Evolutionary conservation across 177 flowering plant species (phyloP).

Genomic region (Vitis hybrid): DNA sequence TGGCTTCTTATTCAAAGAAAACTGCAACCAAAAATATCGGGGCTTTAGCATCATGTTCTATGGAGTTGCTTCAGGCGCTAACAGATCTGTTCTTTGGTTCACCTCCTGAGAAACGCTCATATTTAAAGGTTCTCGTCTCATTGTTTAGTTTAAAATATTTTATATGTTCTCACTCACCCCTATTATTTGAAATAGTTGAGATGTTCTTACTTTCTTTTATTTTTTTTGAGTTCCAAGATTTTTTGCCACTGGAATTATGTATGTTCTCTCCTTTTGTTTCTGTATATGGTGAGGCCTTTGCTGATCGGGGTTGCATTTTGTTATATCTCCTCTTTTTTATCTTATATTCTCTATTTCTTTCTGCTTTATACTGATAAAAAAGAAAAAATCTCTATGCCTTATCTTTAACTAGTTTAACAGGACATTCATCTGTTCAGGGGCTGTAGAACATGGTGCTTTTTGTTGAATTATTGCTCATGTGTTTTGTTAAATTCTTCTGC

Average conservation of each 20-base stretch:
- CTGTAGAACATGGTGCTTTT: no score
- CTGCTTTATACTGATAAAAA: no score
- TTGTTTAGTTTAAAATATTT: neutral
- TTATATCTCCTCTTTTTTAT: no score
- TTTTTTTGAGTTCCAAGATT: neutral
- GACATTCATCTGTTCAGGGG: no score
- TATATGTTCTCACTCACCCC: neutral
- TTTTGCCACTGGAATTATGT: neutral
- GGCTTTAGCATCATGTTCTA: constrained; percentile 55
- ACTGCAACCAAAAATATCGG: constrained; percentile 54
- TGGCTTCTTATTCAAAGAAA: constrained; percentile 50
- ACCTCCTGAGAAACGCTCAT: constrained; percentile 40
- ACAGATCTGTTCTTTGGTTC: constrained; percentile 51
- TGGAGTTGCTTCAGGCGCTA: constrained; percentile 63
- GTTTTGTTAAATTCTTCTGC: no score
- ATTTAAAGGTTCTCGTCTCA: constrained; percentile 57
- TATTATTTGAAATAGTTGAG: neutral
- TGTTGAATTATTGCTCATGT: no score
- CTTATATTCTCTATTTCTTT: no score
- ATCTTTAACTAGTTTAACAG: no score
- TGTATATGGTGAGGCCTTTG: no score
- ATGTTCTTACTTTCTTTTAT: neutral
- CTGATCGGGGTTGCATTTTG: no score
- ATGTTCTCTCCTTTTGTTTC: no score
- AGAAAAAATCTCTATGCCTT: no score